Conservation (phyloP, 768 basidiomycete genomes). For the Terana coerulea region DNA sequence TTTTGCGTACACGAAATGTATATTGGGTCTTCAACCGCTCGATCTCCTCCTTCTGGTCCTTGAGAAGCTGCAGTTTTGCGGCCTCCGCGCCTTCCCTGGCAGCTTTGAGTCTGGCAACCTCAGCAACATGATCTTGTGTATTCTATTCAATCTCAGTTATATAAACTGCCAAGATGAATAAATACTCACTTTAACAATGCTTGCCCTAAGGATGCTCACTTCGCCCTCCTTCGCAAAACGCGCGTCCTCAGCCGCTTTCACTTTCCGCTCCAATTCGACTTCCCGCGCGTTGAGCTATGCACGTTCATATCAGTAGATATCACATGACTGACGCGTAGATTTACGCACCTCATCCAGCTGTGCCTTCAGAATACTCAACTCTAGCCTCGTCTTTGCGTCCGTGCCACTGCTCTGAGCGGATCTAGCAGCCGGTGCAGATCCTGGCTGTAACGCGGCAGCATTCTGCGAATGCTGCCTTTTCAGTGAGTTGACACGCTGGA, state of each 20-base stretch:
- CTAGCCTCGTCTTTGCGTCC: background rate
- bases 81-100: conserved; percentile 61
- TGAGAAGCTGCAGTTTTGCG: conserved; percentile 51
- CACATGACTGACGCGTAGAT: background rate
- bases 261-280: conserved; percentile 37
- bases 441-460: background rate
- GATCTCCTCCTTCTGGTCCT: conserved; percentile 61
- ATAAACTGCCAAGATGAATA: background rate
- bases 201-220: conserved; percentile 60
- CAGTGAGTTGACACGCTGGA: background rate
- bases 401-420: conserved; percentile 1
- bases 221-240: conserved; percentile 67
- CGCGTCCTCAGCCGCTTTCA: conserved; percentile 46
- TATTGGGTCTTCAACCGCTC: conserved; percentile 68
- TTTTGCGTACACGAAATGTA: conserved; percentile 57
- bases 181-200: conserved; percentile 57
- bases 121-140: conserved; percentile 53
- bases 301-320: conserved; percentile 22
- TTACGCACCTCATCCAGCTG: conserved; percentile 47
- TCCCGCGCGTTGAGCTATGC: conserved; percentile 44
- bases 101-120: conserved; percentile 51
- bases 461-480: conserved; percentile 3
- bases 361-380: conserved; percentile 17
- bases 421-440: too few species aligned
- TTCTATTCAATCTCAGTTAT: conserved; percentile 33